phyloP scores from a whole-genome alignment of 768 basidiomycete genomes.

The Rubroboletus pulcherrimus region DNA sequence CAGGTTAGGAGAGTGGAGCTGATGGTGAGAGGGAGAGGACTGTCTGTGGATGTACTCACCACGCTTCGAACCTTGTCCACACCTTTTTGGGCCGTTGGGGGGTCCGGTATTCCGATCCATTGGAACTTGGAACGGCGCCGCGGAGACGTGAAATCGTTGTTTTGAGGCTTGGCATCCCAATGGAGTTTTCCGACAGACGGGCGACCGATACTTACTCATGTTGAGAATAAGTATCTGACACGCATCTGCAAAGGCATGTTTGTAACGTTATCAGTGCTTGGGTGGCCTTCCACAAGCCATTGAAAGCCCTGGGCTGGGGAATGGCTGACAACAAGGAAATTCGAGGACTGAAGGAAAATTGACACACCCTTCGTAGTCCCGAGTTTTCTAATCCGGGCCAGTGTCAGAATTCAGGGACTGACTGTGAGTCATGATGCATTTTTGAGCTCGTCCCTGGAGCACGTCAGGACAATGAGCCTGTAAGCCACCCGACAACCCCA shows the following conservation, averaged over 20 bases:
- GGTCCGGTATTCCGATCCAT: neutral
- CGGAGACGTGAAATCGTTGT: neutral
- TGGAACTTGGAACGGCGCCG: neutral
- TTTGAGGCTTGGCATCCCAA: neutral
- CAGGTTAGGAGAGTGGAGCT: neutral
- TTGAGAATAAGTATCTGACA: neutral
- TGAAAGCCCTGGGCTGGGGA: too few relatives aligned
- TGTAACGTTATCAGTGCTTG: neutral
- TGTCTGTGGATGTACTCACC: neutral
- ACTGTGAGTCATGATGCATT: neutral
- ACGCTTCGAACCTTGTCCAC: neutral
- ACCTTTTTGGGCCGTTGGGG: neutral
- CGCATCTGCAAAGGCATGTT: neutral
- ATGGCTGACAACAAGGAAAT: too few relatives aligned
- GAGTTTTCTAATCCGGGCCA: neutral
- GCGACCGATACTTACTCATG: neutral
- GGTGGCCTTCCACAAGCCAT: neutral
- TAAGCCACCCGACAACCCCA: neutral
- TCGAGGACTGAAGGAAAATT: neutral
- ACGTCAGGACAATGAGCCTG: neutral
- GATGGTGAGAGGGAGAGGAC: neutral
- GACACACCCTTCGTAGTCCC: neutral
- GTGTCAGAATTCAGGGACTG: neutral
- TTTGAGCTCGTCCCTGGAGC: neutral
- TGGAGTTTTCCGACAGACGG: neutral